Evolutionary conservation across 2,329 filamentous ascomycete species (phyloP).

Genomic region (Pseudopithomyces maydicus): DNA sequence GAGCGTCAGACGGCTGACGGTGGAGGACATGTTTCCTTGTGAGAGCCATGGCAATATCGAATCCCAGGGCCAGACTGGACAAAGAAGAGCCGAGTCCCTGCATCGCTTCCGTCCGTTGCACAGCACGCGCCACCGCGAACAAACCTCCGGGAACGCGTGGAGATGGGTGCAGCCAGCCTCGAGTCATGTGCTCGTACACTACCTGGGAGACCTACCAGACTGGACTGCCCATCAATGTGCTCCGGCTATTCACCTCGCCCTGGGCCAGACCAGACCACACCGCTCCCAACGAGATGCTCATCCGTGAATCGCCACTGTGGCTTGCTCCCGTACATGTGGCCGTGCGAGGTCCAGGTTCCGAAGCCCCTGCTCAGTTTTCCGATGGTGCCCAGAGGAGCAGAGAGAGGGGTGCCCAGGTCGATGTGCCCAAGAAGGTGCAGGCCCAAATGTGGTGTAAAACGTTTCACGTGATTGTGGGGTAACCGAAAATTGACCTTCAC

Average conservation of each 20-base stretch:
- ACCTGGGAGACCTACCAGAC: background rate
- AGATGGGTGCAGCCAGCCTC: background rate
- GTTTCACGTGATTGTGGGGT: constrained; percentile 14
- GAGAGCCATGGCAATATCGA: background rate
- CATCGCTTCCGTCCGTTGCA: constrained; percentile 4
- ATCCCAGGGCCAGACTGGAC: background rate
- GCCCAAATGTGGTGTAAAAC: too few species aligned
- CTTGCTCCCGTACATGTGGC: too few species aligned
- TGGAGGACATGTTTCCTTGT: background rate
- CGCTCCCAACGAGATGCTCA: too few species aligned
- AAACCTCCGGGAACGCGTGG: constrained; percentile 7
- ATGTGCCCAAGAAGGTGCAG: too few species aligned
- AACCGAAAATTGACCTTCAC: constrained; percentile 21
- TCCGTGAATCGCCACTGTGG: too few species aligned
- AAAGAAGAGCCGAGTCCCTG: constrained; percentile 12
- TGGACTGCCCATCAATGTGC: background rate
- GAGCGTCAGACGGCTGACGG: background rate
- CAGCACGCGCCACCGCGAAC: background rate
- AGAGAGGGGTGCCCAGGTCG: too few species aligned
- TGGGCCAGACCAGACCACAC: too few species aligned
- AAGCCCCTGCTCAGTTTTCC: too few species aligned
- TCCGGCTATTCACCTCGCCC: background rate
- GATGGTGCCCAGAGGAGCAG: too few species aligned
- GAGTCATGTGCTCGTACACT: background rate
- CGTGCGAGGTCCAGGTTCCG: too few species aligned